Evolutionary conservation across 75 land plant species (phyloP).

Genomic region (Chamaecyparis obtusa): DNA sequence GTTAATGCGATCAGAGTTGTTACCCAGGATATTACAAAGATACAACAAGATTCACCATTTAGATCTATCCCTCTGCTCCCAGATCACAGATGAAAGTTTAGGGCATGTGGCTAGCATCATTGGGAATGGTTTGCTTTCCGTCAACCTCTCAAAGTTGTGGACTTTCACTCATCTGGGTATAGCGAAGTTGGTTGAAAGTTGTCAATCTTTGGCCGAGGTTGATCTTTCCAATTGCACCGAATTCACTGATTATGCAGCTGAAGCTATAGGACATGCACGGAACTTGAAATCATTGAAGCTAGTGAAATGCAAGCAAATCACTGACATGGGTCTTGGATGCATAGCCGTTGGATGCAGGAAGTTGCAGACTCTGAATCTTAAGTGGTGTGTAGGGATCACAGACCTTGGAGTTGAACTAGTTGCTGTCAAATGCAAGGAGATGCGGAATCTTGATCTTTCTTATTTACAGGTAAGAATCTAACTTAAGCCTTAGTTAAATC

Average conservation of each 20-base stretch:
- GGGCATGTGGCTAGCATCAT: constrained; percentile 25
- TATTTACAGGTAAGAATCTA: background rate
- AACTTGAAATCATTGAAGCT: constrained; percentile 46
- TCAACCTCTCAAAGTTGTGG: constrained; percentile 19
- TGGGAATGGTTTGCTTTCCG: constrained; percentile 40
- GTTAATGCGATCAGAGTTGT: constrained; percentile 20
- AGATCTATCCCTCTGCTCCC: too few relatives aligned
- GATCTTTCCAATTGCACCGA: too few relatives aligned
- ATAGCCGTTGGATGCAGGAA: constrained; percentile 23
- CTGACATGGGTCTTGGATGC: constrained; percentile 28
- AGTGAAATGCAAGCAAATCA: constrained; percentile 51
- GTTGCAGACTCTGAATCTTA: constrained; percentile 49
- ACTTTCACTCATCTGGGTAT: too few relatives aligned
- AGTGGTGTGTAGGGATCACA: constrained; percentile 61
- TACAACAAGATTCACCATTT: constrained; percentile 20
- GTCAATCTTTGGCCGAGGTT: too few relatives aligned
- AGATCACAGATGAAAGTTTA: too few relatives aligned
- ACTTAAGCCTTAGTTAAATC: background rate
- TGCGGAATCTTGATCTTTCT: constrained; percentile 34
- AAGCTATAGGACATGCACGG: too few relatives aligned
- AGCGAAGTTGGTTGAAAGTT: too few relatives aligned
- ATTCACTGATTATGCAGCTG: too few relatives aligned
- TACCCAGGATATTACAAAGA: constrained; percentile 17
- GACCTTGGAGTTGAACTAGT: constrained; percentile 62
- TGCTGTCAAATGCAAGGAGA: constrained; percentile 42